phyloP scores from a whole-genome alignment of 352 stramenopile genomes.

The Globisporangium cystogenes region DNA sequence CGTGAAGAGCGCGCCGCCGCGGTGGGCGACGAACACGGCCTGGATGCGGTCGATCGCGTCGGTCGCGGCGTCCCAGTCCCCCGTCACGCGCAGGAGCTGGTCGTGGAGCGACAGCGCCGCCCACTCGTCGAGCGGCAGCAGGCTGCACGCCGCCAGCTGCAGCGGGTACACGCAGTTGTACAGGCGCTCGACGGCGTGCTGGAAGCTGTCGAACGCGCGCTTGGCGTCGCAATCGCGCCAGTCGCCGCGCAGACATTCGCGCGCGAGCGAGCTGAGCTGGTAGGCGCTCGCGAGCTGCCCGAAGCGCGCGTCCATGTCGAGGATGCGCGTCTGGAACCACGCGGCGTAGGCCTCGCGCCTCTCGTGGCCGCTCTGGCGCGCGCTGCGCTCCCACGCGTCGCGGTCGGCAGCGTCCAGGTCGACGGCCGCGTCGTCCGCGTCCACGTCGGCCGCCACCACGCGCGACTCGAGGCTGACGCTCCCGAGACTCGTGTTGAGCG shows the following conservation, averaged over 20 bases:
- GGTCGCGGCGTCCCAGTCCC: constrained; percentile 15
- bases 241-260: constrained; percentile 18
- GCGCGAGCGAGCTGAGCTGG: constrained; percentile 32
- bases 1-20: constrained; percentile 22
- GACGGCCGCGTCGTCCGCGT: constrained; percentile 30
- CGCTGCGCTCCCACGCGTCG: constrained; percentile 26
- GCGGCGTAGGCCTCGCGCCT: constrained; percentile 22
- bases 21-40: constrained; percentile 40
- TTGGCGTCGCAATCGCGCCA: constrained; percentile 16
- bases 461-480: not conserved
- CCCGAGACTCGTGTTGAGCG: not conserved
- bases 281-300: constrained; percentile 48
- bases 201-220: constrained; percentile 35
- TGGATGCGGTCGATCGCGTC: constrained; percentile 37
- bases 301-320: constrained; percentile 52
- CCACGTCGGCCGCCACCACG: constrained; percentile 19
- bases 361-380: constrained; percentile 16
- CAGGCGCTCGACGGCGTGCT: constrained; percentile 46
- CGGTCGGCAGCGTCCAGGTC: constrained; percentile 39
- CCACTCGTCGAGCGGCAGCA: constrained; percentile 52
- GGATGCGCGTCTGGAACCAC: constrained; percentile 51
- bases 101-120: constrained; percentile 44
- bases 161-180: constrained; percentile 53
- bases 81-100: constrained; percentile 42
- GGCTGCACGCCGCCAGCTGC: constrained; percentile 29